Evolutionary conservation across 2,329 filamentous ascomycete species (phyloP), one percentile per base, ranked within the genome.

Genomic region (Alternaria viburni): DNA sequence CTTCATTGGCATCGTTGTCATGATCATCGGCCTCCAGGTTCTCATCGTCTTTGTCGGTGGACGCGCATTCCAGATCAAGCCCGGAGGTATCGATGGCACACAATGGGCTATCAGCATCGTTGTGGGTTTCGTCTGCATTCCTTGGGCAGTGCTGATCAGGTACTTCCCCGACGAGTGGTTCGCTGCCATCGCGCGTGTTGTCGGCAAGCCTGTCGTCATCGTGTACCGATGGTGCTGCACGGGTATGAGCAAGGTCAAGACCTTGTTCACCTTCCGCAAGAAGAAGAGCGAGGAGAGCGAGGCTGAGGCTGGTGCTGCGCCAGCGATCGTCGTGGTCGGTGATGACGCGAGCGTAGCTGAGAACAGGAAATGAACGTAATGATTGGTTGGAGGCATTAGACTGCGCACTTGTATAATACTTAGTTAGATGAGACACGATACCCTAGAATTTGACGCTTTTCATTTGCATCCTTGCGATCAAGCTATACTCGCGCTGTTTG

Each of bases 41-140:
- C 76, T 85, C 57, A 89, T 89, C 67, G 80, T 89, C 68, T 88
- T 87, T 59, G 79, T 89, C 12, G 87, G 87, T 19, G 85, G 85
- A 32, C 74, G 79, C 17, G 86, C 86, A 3, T 88, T 89, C 75
- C 79, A 82, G 23, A 85, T 88, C 68, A 81, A 79, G 47, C 75
- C 73, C 6, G 79, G 86, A 59, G 80, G 72, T 26, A 54, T 83
- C 46, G 86, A 85, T 7, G 72, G 75, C 1, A 85, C 87, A 65
- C 90, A 97, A 78, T 88, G 86, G 86, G 86, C 81, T 11, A 83
- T 86, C 52, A 87, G 82, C n/a, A 64, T 88, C 25, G 72, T 86
- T 12, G 69, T 83, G 1, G 85, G 83, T 1, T 81, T 82, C 11
- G 65, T 87, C 0, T 87, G 81, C n/a, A 79, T 88, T 19, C 86